phyloP scores from a whole-genome alignment of 176 grass and related monocot genomes.

The Oryza longistaminata region DNA sequence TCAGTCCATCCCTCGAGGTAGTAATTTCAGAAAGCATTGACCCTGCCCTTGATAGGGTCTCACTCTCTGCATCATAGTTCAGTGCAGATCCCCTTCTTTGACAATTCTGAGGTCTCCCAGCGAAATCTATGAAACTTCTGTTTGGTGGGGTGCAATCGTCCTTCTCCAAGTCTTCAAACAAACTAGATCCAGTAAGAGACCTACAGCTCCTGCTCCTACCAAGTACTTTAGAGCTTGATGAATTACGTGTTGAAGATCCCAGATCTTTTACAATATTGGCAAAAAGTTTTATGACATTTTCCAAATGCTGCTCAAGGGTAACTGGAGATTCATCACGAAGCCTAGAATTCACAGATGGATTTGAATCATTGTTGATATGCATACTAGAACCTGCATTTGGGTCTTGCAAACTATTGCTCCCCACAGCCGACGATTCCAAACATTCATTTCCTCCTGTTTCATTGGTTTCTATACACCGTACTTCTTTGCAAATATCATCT shows the following conservation, averaged over 20 bases:
- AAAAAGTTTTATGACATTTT: constrained; percentile 76
- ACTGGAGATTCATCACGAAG: constrained; percentile 33
- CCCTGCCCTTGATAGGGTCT: constrained; percentile 63
- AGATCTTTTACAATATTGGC: constrained; percentile 50
- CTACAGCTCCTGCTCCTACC: constrained; percentile 89
- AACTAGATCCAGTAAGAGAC: constrained; percentile 55
- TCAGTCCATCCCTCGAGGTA: constrained; percentile 37
- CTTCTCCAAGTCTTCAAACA: constrained; percentile 51
- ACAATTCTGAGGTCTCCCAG: constrained; percentile 65
- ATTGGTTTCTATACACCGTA: constrained; percentile 76
- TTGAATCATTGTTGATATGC: constrained; percentile 29
- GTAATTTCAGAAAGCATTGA: constrained; percentile 80
- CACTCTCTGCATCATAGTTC: constrained; percentile 67
- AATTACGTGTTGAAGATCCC: constrained; percentile 46
- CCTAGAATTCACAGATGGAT: constrained; percentile 40
- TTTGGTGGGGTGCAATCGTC: constrained; percentile 70
- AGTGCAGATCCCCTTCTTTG: constrained; percentile 46
- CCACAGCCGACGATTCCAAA: constrained; percentile 40
- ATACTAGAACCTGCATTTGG: constrained; percentile 25
- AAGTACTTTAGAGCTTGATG: constrained; percentile 49
- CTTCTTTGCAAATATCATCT: constrained; percentile 93
- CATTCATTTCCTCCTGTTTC: constrained; percentile 42
- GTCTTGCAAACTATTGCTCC: constrained; percentile 48
- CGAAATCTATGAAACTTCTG: constrained; percentile 64
- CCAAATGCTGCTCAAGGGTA: constrained; percentile 88